Evolutionary conservation across 768 basidiomycete species (phyloP).

Genomic region (Tulasnella sp.): DNA sequence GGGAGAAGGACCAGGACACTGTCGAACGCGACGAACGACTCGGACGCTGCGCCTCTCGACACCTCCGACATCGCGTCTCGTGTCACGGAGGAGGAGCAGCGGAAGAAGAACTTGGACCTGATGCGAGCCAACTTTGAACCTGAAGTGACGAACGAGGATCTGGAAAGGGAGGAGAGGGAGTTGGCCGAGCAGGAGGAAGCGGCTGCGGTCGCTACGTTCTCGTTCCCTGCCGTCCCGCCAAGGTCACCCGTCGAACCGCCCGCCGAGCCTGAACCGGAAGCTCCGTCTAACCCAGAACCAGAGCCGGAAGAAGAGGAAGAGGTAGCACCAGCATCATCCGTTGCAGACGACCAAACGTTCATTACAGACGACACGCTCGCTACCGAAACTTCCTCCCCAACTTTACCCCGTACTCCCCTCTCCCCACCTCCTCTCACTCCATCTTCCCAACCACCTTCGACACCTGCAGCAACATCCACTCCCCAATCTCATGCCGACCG

Average conservation of each 20-base stretch:
- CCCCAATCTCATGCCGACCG: not conserved
- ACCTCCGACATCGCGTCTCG: slow-evolving; percentile 1
- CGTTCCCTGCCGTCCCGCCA: not conserved
- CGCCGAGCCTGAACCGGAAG: not conserved
- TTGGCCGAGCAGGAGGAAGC: too few relatives aligned
- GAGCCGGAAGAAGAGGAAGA: not conserved
- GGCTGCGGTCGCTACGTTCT: not conserved
- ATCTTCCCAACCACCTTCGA: not conserved
- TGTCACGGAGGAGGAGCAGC: not conserved
- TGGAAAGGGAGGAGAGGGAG: not conserved
- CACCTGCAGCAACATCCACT: not conserved
- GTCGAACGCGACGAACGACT: not conserved
- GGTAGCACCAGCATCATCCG: not conserved
- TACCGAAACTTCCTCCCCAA: not conserved
- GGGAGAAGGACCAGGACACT: not conserved
- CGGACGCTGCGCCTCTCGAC: slow-evolving; percentile 20
- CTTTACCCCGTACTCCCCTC: not conserved
- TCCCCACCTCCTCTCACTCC: not conserved
- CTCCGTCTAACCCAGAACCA: not conserved
- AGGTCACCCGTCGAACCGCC: not conserved
- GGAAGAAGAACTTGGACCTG: not conserved
- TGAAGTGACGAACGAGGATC: not conserved
- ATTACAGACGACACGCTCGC: not conserved
- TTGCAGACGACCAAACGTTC: not conserved
- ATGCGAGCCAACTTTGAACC: slow-evolving; percentile 14